Percentiles rank a stretch among this genome's conserved stretches.
These are phyloP conservation scores for Papiliotrema nemorosa DNA, from an alignment of 1,284 basidiomycete species.

Conservation along the genomic window DNA sequence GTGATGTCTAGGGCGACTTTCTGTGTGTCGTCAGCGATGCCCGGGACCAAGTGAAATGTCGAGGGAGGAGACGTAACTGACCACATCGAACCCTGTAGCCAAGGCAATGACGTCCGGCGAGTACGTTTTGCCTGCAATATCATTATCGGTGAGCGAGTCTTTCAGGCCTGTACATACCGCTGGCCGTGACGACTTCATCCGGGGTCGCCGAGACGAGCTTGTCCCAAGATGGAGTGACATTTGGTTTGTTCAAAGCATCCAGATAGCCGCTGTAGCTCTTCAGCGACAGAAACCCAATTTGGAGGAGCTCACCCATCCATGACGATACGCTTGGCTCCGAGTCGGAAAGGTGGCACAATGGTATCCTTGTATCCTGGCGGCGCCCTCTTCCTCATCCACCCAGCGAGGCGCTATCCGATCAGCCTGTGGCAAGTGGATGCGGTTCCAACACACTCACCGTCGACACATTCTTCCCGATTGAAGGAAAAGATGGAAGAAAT, in stretches of 20 bases:
- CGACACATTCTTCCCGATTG: not conserved
- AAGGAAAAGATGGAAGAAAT: not conserved
- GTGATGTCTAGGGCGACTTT: not conserved
- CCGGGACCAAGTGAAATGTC: no score
- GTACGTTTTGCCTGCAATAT: constrained; percentile 9
- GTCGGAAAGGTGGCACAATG: constrained; percentile 22
- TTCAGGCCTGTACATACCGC: not conserved
- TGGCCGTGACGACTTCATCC: not conserved
- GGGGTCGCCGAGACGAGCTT: not conserved
- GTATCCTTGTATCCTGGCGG: constrained; percentile 13
- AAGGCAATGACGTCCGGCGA: constrained; percentile 19
- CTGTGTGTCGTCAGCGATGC: not conserved
- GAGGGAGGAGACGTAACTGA: no score
- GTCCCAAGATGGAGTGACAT: constrained; percentile 20
- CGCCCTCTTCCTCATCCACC: constrained; percentile 13
- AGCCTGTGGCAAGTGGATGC: not conserved
- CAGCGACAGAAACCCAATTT: not conserved
- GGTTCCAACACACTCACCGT: not conserved
- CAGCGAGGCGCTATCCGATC: not conserved
- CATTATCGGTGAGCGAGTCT: not conserved
- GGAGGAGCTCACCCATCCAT: constrained; percentile 23
- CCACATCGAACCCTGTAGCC: constrained; percentile 25
- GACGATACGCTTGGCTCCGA: constrained; percentile 27
- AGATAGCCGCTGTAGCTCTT: constrained; percentile 14
- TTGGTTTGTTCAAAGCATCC: constrained; percentile 20